Evolutionary conservation across 164 flowering plant genomes (phyloP), one percentile per base, ranked within the genome.

Genomic region (Vitis cinerea): DNA sequence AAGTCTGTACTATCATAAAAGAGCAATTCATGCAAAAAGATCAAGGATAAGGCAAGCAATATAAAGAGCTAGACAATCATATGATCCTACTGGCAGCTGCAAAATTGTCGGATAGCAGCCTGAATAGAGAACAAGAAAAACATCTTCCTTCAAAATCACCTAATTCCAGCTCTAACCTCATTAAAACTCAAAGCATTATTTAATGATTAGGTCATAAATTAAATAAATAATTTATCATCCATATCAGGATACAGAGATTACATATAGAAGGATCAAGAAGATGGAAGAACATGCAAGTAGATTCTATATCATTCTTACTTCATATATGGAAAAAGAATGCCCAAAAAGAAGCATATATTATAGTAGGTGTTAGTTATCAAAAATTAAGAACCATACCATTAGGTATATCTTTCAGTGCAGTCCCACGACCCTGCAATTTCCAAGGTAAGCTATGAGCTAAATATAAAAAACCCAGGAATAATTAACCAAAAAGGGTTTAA

Each of bases 351-450:
- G 6, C 44, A 37, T 3, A 4, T 37, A 37, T 4, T 37, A 37
- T 37, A 6, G 44, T 37, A 37, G 44, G 44, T 37, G 7, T 3
- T 3, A 37, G 7, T 37, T 9, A 17, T 10, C 4, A 48, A 63
- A 3, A 55, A 50, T 11, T 14, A 29, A 67, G 27, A 49, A 19
- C 6, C 79, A 63, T 82, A 88, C 92, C 89, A 78, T 91, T 93
- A 7, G 98, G 98, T 59, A 93, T 93, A 81, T 91, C 97, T 79
- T 91, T 91, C 47, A 93, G 77, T 19, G 94, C 82, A 23, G 91
- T 88, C 48, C 98, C 98, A 58, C 74, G 86, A 16, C 98, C 98
- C 98, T 93, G 89, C 73, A 83, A 75, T 75, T 65, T 63, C 19
- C 65, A 76, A 64, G 27, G 57, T 29, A 69, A 71, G 59, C 11